Evolutionary conservation across 179 eudicot genomes (phyloP).

Genomic region (Corrigiola litoralis): DNA sequence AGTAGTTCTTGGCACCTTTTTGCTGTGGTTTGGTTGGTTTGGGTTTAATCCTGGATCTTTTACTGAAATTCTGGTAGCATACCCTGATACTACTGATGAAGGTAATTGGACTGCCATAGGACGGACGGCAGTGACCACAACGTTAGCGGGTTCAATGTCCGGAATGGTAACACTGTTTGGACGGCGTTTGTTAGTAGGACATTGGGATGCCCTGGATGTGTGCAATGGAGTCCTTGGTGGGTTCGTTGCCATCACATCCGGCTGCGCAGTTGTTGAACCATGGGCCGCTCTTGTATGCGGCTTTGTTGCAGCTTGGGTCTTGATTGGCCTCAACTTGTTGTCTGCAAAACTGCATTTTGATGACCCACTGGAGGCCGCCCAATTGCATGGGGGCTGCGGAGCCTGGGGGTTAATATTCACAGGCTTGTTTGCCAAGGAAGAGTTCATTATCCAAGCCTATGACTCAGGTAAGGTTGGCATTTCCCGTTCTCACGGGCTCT

Average conservation of each 20-base stretch:
- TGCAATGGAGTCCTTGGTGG: slow-evolving; percentile 80
- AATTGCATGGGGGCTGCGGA: slow-evolving; percentile 69
- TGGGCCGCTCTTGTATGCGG: slow-evolving; percentile 44
- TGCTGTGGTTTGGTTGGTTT: slow-evolving; percentile 32
- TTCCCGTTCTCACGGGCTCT: slow-evolving; percentile 50
- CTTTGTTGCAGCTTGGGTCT: slow-evolving; percentile 55
- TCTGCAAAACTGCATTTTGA: slow-evolving; percentile 43
- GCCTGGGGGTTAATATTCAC: slow-evolving; percentile 75
- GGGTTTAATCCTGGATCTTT: slow-evolving; percentile 33
- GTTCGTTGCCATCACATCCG: slow-evolving; percentile 72
- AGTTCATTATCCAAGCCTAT: slow-evolving; percentile 50
- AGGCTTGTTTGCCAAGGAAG: slow-evolving; percentile 64
- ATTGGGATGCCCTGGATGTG: slow-evolving; percentile 67
- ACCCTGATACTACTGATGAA: slow-evolving; percentile 16
- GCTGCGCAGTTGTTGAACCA: slow-evolving; percentile 66
- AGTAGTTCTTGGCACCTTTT: slow-evolving; percentile 27
- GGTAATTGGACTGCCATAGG: slow-evolving; percentile 63
- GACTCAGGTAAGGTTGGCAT: slow-evolving; percentile 41
- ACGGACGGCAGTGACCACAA: slow-evolving; percentile 63
- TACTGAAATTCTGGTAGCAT: slow-evolving; percentile 18
- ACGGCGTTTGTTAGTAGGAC: slow-evolving; percentile 52
- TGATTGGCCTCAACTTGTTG: slow-evolving; percentile 57
- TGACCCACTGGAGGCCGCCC: slow-evolving; percentile 67
- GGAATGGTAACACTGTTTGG: slow-evolving; percentile 56
- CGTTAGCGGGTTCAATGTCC: slow-evolving; percentile 58